Conservation (phyloP, 345 rosid species). For the Lenwebbia sp. region DNA sequence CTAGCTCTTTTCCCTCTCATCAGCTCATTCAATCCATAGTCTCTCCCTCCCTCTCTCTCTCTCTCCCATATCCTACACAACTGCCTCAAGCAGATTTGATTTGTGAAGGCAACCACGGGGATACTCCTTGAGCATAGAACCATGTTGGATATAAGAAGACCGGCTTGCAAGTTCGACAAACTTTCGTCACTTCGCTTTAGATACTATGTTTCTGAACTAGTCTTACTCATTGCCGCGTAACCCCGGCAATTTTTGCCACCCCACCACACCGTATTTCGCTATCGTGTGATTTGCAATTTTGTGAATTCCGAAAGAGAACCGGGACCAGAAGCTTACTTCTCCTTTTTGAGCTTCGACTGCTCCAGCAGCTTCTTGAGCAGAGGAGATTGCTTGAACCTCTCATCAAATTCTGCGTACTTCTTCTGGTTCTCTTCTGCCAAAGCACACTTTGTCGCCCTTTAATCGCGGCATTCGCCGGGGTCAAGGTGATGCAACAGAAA, state of each 20-base stretch:
- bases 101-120: background rate
- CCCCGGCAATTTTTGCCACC: background rate
- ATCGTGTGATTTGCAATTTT: background rate
- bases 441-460: background rate
- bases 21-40: background rate
- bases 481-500: background rate
- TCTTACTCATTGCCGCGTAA: background rate
- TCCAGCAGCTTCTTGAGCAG: conserved; percentile 77
- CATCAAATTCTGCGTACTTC: conserved; percentile 76
- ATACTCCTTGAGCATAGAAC: background rate
- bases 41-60: background rate
- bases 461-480: background rate
- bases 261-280: background rate
- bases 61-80: background rate
- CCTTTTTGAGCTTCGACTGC: conserved; percentile 61
- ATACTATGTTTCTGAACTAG: background rate
- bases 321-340: conserved; percentile 32
- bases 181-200: background rate
- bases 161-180: background rate
- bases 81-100: background rate
- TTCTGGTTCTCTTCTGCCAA: conserved; percentile 84
- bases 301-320: background rate
- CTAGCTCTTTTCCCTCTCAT: background rate
- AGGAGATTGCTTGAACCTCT: conserved; percentile 73
- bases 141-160: background rate